Conservation (phyloP, 2,329 filamentous ascomycete species). For the Fusarium buxicola region DNA sequence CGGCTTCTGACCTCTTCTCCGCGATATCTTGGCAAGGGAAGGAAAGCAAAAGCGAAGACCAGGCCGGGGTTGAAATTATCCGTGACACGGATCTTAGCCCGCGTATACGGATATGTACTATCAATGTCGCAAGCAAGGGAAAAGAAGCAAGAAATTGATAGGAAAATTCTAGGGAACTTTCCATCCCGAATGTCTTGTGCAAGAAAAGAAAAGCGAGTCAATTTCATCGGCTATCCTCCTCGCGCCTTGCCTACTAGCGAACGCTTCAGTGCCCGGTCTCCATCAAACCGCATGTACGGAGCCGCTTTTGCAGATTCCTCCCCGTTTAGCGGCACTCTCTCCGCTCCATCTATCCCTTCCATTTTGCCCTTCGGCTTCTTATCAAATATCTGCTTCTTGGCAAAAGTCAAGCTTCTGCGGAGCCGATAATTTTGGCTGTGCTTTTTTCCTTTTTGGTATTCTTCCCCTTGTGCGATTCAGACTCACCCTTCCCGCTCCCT, state of each 20-base stretch:
- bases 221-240: constrained; percentile 13
- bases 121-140: constrained; percentile 30
- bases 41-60: background rate
- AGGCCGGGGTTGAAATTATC: background rate
- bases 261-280: constrained; percentile 12
- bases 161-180: constrained; percentile 9
- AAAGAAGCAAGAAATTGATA: constrained; percentile 19
- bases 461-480: background rate
- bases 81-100: background rate
- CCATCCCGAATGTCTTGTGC: background rate
- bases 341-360: constrained; percentile 15
- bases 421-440: background rate
- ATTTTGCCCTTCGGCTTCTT: constrained; percentile 10
- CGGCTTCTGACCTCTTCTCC: constrained; percentile 27
- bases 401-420: background rate
- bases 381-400: constrained; percentile 22
- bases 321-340: constrained; percentile 18
- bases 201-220: constrained; percentile 5
- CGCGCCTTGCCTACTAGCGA: constrained; percentile 2
- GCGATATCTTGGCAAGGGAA: constrained; percentile 25
- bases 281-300: constrained; percentile 26
- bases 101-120: constrained; percentile 8
- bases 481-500: constrained; percentile 10
- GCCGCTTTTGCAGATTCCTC: constrained; percentile 28
- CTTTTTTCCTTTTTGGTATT: constrained; percentile 7